Evolutionary conservation across 2,329 filamentous ascomycete genomes (phyloP), one percentile per base, ranked within the genome.

Genomic region (Exophiala calicioides): DNA sequence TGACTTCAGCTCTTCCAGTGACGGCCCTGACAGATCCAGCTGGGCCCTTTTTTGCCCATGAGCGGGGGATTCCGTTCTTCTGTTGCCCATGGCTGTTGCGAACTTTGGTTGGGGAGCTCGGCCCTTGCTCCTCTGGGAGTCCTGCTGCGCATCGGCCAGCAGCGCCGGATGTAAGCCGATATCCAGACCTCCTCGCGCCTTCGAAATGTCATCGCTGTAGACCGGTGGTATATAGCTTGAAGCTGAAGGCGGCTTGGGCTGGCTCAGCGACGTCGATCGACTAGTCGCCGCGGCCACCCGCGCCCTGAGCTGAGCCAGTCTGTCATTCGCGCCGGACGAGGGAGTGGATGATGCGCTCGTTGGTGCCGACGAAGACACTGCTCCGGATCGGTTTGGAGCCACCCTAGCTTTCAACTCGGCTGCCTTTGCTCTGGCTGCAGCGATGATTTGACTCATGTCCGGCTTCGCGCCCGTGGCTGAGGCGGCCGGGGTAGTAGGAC

Each of bases 81-180:
- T 72, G 49, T 78, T 80, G 21, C 72, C 77, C 63, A 78, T 72
- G 2, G 74, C 75, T 1, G 76, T 77, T 30, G 75, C 73, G 56
- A 78, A 78, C 57, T 76, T 79, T 1, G 74, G 68, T 38, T 74
- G 73, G 3, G 55, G 44, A 33, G 59, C 57, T 40, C 61, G 65
- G 20, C 62, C 61, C 42, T 65, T 68, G 20, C 55, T 58, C 27
- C 71, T 63, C 50, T 72, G 71, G 31, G 69, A 67, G 44, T 78
- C 74, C 35, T 67, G 60, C 33, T 62, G 63, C 29, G 46, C 19
- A 38, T 78, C 78, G 4, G 72, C 71, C 38, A 82, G 66, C 34
- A 95, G 74, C 5, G 86, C 86, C 23, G 89, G 88, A 63, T 91
- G 87, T 45, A 91, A 72, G 20, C 85, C 86, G 20, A 89, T 82